Conservation (phyloP, 495 filamentous ascomycete species). For the Thozetella sp. region DNA sequence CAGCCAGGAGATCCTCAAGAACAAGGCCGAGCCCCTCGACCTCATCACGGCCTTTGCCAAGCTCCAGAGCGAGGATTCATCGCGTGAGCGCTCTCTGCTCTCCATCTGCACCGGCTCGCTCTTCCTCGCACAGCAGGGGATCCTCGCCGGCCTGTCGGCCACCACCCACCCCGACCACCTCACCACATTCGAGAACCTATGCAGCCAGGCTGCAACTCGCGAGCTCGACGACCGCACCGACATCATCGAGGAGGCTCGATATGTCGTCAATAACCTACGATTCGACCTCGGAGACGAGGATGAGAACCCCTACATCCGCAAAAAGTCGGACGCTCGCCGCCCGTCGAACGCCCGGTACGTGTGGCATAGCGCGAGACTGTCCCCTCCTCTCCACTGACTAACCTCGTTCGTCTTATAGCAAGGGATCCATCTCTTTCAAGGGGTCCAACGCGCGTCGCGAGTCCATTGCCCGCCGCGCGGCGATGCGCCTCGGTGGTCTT, state of each 20-base stretch:
- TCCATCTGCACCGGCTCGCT: slow-evolving; percentile 77
- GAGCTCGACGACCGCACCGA: slow-evolving; percentile 61
- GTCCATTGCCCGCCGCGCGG: slow-evolving; percentile 66
- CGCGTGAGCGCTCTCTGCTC: slow-evolving; percentile 71
- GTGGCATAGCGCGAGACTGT: no score
- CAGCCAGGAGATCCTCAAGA: slow-evolving; percentile 52
- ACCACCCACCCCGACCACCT: slow-evolving; percentile 68
- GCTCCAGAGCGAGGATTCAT: slow-evolving; percentile 66
- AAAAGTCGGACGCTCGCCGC: slow-evolving; percentile 61
- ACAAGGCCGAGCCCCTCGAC: slow-evolving; percentile 60
- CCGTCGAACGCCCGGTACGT: slow-evolving; percentile 66
- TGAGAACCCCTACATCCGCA: slow-evolving; percentile 73
- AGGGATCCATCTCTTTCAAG: slow-evolving; percentile 74
- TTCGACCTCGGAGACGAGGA: slow-evolving; percentile 76
- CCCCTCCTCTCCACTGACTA: background rate
- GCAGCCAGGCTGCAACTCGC: slow-evolving; percentile 62
- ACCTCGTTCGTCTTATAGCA: slow-evolving; percentile 34
- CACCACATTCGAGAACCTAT: slow-evolving; percentile 67
- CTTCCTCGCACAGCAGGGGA: slow-evolving; percentile 70
- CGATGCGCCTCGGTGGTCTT: slow-evolving; percentile 68
- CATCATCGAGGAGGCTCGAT: slow-evolving; percentile 73
- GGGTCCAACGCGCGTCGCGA: slow-evolving; percentile 64
- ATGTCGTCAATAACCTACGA: slow-evolving; percentile 78
- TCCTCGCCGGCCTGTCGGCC: slow-evolving; percentile 72
- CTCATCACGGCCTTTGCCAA: slow-evolving; percentile 69